Evolutionary conservation across 1,284 basidiomycete genomes (phyloP).

Genomic region (Boletus subluridellus): DNA sequence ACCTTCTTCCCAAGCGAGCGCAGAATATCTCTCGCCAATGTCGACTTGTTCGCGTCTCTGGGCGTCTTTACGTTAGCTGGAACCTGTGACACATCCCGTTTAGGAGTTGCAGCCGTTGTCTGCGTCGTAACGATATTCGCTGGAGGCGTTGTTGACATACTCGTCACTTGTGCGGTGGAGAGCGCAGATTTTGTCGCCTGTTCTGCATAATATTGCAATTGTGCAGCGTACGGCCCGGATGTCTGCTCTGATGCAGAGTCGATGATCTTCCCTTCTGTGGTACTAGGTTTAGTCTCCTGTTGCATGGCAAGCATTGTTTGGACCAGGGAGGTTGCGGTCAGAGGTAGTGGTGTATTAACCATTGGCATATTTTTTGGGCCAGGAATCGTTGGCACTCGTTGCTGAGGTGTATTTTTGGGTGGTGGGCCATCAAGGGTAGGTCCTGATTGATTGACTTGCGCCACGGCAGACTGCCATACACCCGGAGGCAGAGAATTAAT

Average conservation of each 20-base stretch:
- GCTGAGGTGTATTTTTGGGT: background rate
- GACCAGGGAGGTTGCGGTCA: background rate
- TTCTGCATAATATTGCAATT: slow-evolving; percentile 25
- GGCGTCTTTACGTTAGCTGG: slow-evolving; percentile 29
- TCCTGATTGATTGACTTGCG: slow-evolving; percentile 5
- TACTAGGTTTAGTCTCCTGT: background rate
- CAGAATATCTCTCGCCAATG: slow-evolving; percentile 44
- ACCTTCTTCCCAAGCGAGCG: slow-evolving; percentile 36
- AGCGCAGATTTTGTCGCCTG: slow-evolving; percentile 11
- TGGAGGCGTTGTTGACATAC: background rate
- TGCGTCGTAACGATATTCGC: background rate
- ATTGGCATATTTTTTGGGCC: background rate
- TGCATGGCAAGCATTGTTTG: background rate
- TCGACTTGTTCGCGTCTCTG: slow-evolving; percentile 37
- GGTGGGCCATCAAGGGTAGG: background rate
- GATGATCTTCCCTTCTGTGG: background rate
- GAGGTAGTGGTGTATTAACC: background rate
- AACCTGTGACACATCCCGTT: background rate
- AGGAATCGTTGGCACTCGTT: background rate
- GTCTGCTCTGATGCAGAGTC: background rate
- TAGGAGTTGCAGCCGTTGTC: slow-evolving; percentile 5
- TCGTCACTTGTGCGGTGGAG: background rate
- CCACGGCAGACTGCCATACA: slow-evolving; percentile 12
- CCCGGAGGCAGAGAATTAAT: slow-evolving; percentile 19
- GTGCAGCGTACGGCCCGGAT: slow-evolving; percentile 13